Base-by-base conservation (phyloP, 73 alveolate genomes). In the Paramecium octaurelia region DNA sequence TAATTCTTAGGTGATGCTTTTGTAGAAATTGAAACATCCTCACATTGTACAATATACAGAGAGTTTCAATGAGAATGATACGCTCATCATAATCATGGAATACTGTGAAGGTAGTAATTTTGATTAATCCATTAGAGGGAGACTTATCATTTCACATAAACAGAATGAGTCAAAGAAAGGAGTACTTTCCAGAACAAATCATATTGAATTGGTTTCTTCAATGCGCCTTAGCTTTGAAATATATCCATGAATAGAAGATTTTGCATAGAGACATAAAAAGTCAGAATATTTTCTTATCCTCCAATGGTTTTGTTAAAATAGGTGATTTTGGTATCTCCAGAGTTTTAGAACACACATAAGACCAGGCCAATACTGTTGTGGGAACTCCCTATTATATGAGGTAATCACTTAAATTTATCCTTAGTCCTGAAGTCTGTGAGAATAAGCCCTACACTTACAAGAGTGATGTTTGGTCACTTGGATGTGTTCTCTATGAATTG, bases 311-410 rank as follows among this genome's bases (percentile, higher is more conserved):
- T 58, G 99, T 98, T 1, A 98, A 98, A 86, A 92, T 98, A 6
- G 99, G 99, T 7, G 99, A 98, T 93, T 98, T 98, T 89, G 99
- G 99, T 58, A 97, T 98, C 8, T 97, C 99, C 8, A 97, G 95
- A 95, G 98, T 98, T 14, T 95, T 98, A 18, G 97, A 97, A 86
- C 96, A 95, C 88, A 96, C 99, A 2, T 40, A 87, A 27, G 99
- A 95, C 54, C 93, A 96, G 69, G 99, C 99, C 4, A 92, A 86
- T 92, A 98, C 99, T 6, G 97, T 95, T n/a, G 99, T 96, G 6
- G 99, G 99, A 8, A 98, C 99, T n/a, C 99, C 99, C 38, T 89
- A 89, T 40, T 89, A 89, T 73, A 89, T 89, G 94, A 89, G 94
- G 94, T 89, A 71, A 43, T 64, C 3, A 23, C 2, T 59, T 9